Percentiles rank a stretch among this genome's conserved stretches.
Evolutionary conservation across 2,329 filamentous ascomycete genomes (phyloP).

Genomic region (Esteya vermicola): DNA sequence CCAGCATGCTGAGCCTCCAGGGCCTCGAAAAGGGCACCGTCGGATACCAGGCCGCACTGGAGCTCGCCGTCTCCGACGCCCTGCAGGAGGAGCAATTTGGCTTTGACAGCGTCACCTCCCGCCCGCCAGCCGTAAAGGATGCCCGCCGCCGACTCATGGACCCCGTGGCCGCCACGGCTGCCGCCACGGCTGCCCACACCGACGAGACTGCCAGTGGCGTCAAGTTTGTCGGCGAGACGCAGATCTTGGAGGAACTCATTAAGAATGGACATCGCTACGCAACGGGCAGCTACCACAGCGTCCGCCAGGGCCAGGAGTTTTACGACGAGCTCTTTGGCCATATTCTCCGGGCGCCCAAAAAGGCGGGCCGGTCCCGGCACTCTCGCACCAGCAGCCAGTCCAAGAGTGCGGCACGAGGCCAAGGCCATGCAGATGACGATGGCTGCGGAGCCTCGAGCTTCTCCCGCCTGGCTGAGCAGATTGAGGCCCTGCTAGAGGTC

Average conservation of each 20-base stretch:
- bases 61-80: constrained; percentile 49
- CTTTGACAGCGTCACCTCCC: constrained; percentile 39
- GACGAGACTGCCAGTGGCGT: constrained; percentile 23
- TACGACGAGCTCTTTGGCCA: constrained; percentile 49
- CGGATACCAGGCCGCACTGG: constrained; percentile 54
- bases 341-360: constrained; percentile 42
- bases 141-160: constrained; percentile 43
- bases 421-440: too few species aligned
- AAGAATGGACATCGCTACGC: constrained; percentile 41
- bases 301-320: constrained; percentile 36
- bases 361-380: constrained; percentile 31
- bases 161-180: constrained; percentile 20
- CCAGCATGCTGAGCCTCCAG: constrained; percentile 60
- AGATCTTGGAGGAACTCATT: constrained; percentile 43
- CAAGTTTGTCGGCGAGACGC: constrained; percentile 40
- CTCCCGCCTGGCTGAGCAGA: constrained; percentile 50
- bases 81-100: constrained; percentile 48
- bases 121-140: constrained; percentile 39
- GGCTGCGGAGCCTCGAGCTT: neutral
- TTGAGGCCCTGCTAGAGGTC: constrained; percentile 51
- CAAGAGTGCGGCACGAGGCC: too few species aligned
- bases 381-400: constrained; percentile 18
- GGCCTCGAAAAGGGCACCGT: constrained; percentile 58
- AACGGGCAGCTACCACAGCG: constrained; percentile 33
- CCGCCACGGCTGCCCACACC: neutral